Conservation (phyloP, 1,284 basidiomycete genomes). For the Cerrena zonata region DNA sequence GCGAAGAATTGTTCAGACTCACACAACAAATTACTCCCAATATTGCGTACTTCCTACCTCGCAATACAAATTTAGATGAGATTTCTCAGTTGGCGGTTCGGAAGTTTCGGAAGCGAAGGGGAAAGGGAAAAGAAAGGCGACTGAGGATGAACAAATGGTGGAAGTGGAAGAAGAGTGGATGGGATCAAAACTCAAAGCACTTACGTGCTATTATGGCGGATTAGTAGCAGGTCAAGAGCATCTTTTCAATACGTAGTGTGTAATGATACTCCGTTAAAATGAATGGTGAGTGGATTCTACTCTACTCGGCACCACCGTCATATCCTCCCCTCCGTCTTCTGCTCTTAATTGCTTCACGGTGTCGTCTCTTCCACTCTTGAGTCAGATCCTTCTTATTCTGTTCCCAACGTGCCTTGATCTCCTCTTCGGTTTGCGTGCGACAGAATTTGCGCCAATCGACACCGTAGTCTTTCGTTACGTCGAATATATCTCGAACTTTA, state of each 20-base stretch:
- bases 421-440: slow-evolving; percentile 50
- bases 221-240: slow-evolving; percentile 60
- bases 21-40: slow-evolving; percentile 69
- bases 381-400: slow-evolving; percentile 65
- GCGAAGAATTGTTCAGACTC: slow-evolving; percentile 73
- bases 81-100: slow-evolving; percentile 50
- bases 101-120: slow-evolving; percentile 2
- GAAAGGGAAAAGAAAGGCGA: slow-evolving; percentile 1
- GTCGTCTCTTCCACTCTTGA: slow-evolving; percentile 72
- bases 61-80: slow-evolving; percentile 75
- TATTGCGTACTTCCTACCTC: slow-evolving; percentile 85
- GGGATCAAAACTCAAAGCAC: slow-evolving; percentile 76
- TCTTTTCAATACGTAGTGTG: slow-evolving; percentile 33
- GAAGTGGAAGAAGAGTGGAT: slow-evolving; percentile 90
- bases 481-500: slow-evolving; percentile 35
- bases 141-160: slow-evolving; percentile 39
- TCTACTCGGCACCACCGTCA: slow-evolving; percentile 12
- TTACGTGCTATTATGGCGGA: slow-evolving; percentile 80
- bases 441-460: slow-evolving; percentile 38
- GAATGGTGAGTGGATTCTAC: no score
- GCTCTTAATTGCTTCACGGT: slow-evolving; percentile 67
- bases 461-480: slow-evolving; percentile 36
- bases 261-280: no score
- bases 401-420: slow-evolving; percentile 70
- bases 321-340: slow-evolving; percentile 46